Conservation (phyloP, 345 rosid genomes). For the Zanthoxylum bungeanum region DNA sequence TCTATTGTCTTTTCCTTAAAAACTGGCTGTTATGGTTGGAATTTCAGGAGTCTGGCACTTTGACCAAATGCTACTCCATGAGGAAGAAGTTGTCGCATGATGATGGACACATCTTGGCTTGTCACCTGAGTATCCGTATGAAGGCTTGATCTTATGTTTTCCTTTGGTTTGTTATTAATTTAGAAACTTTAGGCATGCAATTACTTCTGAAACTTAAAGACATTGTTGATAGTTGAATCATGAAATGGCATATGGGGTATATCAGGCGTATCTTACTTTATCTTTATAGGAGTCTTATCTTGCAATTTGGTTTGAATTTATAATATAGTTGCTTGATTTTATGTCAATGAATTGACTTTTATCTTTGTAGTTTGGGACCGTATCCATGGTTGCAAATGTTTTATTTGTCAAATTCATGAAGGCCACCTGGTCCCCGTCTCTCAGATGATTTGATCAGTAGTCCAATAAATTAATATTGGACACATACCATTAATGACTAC, state of each 20-base stretch:
- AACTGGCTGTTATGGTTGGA: not conserved
- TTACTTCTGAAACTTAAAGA: conserved; percentile 1
- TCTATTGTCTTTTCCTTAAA: not conserved
- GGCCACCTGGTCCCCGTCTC: not conserved
- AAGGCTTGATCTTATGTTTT: not conserved
- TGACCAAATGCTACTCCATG: conserved; percentile 76
- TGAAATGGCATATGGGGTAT: conserved; percentile 11
- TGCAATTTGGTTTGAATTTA: not conserved
- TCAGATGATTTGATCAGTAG: no score
- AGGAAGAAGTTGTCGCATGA: conserved; percentile 40
- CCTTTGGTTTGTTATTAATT: not conserved
- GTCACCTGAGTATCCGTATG: not conserved
- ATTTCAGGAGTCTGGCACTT: conserved; percentile 89
- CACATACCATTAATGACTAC: not conserved
- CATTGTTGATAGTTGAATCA: not conserved
- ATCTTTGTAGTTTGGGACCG: not conserved
- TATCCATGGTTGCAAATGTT: not conserved
- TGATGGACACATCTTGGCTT: conserved; percentile 3
- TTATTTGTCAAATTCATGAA: not conserved
- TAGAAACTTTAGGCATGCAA: conserved; percentile 9
- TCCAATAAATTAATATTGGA: not conserved
- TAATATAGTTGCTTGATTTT: not conserved
- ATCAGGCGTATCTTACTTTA: not conserved
- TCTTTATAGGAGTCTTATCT: not conserved
- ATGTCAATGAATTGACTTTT: not conserved